Percentiles rank a stretch among this genome's conserved stretches.
These are phyloP conservation scores for Colletotrichum theobromicola DNA, from an alignment of 2,329 filamentous ascomycete genomes.

Conservation along the genomic window DNA sequence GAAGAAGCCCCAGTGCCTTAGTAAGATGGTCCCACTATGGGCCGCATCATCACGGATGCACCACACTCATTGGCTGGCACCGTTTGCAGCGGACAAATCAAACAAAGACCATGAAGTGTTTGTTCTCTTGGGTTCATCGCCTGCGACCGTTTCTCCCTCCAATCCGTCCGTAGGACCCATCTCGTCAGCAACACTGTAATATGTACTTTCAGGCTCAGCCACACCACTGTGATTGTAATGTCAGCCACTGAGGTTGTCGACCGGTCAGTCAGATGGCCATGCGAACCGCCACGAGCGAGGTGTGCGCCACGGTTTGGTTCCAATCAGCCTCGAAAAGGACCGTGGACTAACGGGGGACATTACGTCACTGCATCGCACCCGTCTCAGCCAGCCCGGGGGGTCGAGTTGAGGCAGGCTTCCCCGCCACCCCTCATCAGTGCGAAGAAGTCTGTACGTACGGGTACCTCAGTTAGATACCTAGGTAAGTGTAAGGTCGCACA, in stretches of 20 bases:
- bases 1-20: too few relatives aligned
- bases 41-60: neutral
- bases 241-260: neutral
- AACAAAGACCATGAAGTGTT: neutral
- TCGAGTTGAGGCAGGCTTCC: neutral
- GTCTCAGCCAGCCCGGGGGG: too few relatives aligned
- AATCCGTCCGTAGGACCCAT: neutral
- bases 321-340: neutral
- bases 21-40: too few relatives aligned
- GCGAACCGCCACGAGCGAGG: neutral
- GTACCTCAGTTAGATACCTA: too few relatives aligned
- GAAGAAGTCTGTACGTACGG: too few relatives aligned
- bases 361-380: slow-evolving; percentile 3
- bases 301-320: slow-evolving; percentile 2
- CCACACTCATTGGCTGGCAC: neutral
- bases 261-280: neutral
- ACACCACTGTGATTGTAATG: neutral
- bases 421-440: neutral
- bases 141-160: neutral
- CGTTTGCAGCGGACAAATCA: neutral
- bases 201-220: neutral
- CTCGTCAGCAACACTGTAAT: too few relatives aligned
- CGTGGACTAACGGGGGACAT: neutral
- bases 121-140: neutral
- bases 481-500: too few relatives aligned